Conservation (phyloP, 306 rosid species). For the Lagenaria siceraria region DNA sequence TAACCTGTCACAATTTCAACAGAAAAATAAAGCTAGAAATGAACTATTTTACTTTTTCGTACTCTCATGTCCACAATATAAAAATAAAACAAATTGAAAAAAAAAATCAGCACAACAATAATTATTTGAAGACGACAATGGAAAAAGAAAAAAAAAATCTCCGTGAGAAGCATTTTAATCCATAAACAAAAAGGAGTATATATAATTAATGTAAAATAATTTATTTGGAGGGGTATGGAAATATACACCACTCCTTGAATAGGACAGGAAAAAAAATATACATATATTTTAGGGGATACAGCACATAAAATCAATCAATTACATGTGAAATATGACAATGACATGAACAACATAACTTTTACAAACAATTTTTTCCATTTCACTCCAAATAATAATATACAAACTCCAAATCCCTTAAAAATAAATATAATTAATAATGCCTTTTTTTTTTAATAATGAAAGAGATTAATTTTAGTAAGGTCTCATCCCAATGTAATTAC, state of each 20-base stretch:
- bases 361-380: background rate
- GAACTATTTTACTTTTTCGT: background rate
- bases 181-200: background rate
- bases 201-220: background rate
- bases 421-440: too few relatives aligned
- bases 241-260: background rate
- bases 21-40: background rate
- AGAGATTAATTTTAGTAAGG: conserved; percentile 37
- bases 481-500: conserved; percentile 65
- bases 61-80: background rate
- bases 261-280: background rate
- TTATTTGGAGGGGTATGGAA: background rate
- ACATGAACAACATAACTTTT: background rate
- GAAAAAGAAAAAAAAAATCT: background rate
- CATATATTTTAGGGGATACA: background rate
- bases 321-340: background rate
- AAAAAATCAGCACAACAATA: background rate
- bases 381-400: background rate
- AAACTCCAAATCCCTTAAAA: background rate
- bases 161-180: background rate
- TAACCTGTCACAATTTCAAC: too few relatives aligned
- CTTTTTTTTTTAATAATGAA: background rate
- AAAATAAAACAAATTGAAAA: too few relatives aligned
- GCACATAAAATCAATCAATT: background rate
- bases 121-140: background rate